Percentiles rank a stretch among this genome's conserved stretches.
phyloP scores from a whole-genome alignment of 441 rosid genomes.

The Kokia cookei region DNA sequence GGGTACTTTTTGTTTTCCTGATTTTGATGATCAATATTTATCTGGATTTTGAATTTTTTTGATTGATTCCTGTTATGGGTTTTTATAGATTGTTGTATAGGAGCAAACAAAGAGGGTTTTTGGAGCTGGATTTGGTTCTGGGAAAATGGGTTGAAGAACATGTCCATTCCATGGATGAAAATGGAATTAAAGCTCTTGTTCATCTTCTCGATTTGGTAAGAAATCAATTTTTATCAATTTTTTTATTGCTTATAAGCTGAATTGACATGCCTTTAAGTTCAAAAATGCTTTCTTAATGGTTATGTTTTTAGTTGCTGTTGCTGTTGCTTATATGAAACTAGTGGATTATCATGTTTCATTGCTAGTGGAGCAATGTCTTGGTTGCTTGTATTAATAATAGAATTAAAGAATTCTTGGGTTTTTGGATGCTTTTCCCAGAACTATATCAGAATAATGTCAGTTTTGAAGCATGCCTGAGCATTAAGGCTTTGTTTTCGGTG shows the following conservation, averaged over 20 bases:
- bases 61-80: neutral
- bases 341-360: neutral
- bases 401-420: neutral
- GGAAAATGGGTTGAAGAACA: constrained; percentile 90
- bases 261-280: neutral
- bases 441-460: neutral
- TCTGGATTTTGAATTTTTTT: neutral
- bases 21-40: neutral
- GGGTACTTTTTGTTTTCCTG: neutral
- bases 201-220: constrained; percentile 78
- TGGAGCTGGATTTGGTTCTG: constrained; percentile 84
- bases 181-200: constrained; percentile 62
- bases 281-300: neutral
- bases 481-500: neutral
- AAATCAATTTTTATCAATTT: neutral
- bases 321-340: neutral
- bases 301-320: neutral
- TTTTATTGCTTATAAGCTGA: neutral
- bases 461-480: too few relatives aligned
- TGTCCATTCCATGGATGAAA: constrained; percentile 63
- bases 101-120: constrained; percentile 89
- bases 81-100: constrained; percentile 65
- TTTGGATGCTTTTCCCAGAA: neutral
- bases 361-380: neutral
- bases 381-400: neutral